These are phyloP conservation scores for Colletotrichum sp. DNA, from an alignment of 2,329 filamentous ascomycete genomes.

Conservation along the genomic window DNA sequence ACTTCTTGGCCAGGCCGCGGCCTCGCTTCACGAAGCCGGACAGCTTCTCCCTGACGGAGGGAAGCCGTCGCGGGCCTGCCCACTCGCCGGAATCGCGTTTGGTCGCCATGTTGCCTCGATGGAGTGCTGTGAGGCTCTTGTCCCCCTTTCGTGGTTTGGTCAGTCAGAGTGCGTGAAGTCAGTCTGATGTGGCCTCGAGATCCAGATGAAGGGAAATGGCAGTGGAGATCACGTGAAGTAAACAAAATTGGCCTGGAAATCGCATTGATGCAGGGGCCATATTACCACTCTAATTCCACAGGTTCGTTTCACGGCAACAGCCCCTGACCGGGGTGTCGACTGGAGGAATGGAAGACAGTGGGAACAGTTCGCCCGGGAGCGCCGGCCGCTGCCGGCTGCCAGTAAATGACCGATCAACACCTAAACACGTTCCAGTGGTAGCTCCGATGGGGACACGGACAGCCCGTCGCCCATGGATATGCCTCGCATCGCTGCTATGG, in stretches of 20 bases:
- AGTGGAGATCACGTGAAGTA: constrained; percentile 14
- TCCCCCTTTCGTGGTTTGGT: background rate
- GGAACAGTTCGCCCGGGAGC: background rate
- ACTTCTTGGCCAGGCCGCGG: constrained; percentile 12
- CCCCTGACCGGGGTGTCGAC: background rate
- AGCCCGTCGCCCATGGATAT: background rate
- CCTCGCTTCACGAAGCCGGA: constrained; percentile 5
- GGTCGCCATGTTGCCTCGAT: constrained; percentile 1
- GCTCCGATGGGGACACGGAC: background rate
- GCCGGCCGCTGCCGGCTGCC: background rate
- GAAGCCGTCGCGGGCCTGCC: background rate
- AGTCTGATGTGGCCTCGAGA: background rate
- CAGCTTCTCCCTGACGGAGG: constrained; percentile 14
- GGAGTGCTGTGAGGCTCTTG: background rate
- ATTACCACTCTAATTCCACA: background rate
- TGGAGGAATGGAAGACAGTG: background rate
- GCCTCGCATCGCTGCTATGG: background rate
- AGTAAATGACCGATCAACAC: background rate
- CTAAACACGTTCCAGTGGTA: background rate
- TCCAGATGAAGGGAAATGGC: background rate
- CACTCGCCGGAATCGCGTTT: constrained; percentile 11
- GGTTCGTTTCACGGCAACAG: constrained; percentile 1
- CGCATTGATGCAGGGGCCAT: constrained; percentile 18
- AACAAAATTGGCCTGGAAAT: constrained; percentile 20
- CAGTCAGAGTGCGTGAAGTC: background rate